These are phyloP conservation scores for Colletotrichum orbiculare DNA, from an alignment of 2,329 filamentous ascomycete genomes.

Conservation along the genomic window DNA sequence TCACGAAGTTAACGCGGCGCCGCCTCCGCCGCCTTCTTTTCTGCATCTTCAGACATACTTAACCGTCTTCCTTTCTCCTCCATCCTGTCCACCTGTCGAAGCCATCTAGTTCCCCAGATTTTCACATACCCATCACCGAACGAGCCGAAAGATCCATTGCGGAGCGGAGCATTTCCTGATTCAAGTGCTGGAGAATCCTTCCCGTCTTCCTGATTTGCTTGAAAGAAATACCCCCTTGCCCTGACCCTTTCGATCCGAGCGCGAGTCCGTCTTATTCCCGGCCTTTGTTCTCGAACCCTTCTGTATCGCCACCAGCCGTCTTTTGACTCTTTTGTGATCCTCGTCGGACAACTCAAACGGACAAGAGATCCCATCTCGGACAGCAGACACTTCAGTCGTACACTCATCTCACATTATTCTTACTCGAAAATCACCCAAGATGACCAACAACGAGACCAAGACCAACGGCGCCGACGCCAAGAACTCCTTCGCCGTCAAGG, in stretches of 20 bases:
- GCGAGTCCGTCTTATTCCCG: constrained; percentile 26
- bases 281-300: constrained; percentile 1
- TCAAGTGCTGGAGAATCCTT: constrained; percentile 15
- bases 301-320: neutral
- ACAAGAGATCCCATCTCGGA: too few species aligned
- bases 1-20: neutral
- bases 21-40: neutral
- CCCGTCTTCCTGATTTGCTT: constrained; percentile 23
- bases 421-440: neutral
- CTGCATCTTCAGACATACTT: constrained; percentile 16
- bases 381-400: too few species aligned
- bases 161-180: constrained; percentile 28
- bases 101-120: constrained; percentile 24
- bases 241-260: neutral
- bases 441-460: constrained; percentile 35
- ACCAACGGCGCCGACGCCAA: constrained; percentile 43
- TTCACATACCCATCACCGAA: constrained; percentile 6
- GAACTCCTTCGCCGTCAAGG: constrained; percentile 86
- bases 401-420: neutral
- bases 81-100: neutral
- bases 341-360: too few species aligned
- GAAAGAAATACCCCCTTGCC: constrained; percentile 13
- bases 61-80: constrained; percentile 2
- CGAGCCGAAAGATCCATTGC: constrained; percentile 21
- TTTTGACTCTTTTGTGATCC: too few species aligned